Evolutionary conservation across 805 yeast genomes (phyloP).

Genomic region (Sugiyamaella marilandica): DNA sequence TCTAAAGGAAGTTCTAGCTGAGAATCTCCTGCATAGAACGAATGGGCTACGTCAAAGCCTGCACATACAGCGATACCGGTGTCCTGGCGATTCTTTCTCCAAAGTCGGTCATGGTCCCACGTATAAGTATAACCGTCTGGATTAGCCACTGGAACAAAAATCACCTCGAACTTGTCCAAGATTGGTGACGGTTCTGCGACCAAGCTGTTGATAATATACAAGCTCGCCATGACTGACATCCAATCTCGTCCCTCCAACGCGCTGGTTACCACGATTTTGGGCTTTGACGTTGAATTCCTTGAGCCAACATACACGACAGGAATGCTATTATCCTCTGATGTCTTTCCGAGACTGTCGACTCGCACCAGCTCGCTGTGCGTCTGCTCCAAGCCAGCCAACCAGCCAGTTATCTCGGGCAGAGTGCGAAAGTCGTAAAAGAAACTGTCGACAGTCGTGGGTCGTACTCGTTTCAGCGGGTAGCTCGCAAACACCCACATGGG

Average conservation of each 20-base stretch:
- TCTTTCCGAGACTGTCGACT: conserved; percentile 65
- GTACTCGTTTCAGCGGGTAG: conserved; percentile 17
- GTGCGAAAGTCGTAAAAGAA: conserved; percentile 71
- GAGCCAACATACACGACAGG: conserved; percentile 56
- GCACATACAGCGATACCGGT: conserved; percentile 61
- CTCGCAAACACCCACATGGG: conserved; percentile 26
- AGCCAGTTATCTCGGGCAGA: conserved; percentile 60
- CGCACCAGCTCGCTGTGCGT: conserved; percentile 62
- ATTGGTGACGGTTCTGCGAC: conserved; percentile 29
- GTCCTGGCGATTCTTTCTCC: conserved; percentile 86
- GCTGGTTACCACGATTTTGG: conserved; percentile 71
- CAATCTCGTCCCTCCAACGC: conserved; percentile 91
- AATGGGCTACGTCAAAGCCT: conserved; percentile 82
- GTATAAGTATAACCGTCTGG: conserved; percentile 89
- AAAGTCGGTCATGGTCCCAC: conserved; percentile 74
- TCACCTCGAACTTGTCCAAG: conserved; percentile 60
- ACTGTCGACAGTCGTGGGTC: conserved; percentile 19
- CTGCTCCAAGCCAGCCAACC: conserved; percentile 59
- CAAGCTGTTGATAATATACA: conserved; percentile 46
- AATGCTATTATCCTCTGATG: conserved; percentile 68
- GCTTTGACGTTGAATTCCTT: conserved; percentile 34
- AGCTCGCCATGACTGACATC: conserved; percentile 68
- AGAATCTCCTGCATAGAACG: conserved; percentile 65
- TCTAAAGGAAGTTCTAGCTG: conserved; percentile 36
- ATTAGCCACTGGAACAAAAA: conserved; percentile 77